phyloP scores from a whole-genome alignment of 2,329 filamentous ascomycete species.

The Lasiodiplodia sp. region DNA sequence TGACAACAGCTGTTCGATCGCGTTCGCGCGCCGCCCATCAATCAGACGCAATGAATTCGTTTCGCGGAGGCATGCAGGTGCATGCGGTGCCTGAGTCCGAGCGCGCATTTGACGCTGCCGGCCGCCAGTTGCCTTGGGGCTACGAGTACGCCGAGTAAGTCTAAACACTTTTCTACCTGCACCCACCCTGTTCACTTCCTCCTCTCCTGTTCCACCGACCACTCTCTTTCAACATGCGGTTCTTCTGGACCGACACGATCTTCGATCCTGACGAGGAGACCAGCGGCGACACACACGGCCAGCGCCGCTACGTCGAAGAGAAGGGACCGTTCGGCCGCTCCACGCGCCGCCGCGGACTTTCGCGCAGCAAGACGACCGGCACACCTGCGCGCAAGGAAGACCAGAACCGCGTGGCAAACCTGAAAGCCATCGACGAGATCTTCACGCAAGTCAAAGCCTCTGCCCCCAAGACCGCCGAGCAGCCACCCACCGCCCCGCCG shows the following conservation, averaged over 20 bases:
- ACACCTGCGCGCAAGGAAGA: conserved; percentile 67
- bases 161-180: not conserved
- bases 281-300: conserved; percentile 51
- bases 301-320: conserved; percentile 64
- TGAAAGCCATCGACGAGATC: conserved; percentile 56
- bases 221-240: conserved; percentile 15
- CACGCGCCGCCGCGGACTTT: conserved; percentile 51
- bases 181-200: not conserved
- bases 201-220: conserved; percentile 15
- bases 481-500: conserved; percentile 22
- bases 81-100: conserved; percentile 70
- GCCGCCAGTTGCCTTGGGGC: conserved; percentile 68
- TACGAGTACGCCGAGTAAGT: conserved; percentile 68
- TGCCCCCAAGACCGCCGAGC: conserved; percentile 17
- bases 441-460: conserved; percentile 47
- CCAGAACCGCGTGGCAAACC: conserved; percentile 52
- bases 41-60: conserved; percentile 28
- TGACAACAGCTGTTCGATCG: conserved; percentile 4
- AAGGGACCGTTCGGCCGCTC: conserved; percentile 68
- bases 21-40: conserved; percentile 21
- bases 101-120: conserved; percentile 65
- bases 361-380: conserved; percentile 63
- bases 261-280: conserved; percentile 36
- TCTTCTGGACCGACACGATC: conserved; percentile 25
- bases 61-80: conserved; percentile 63